Evolutionary conservation across 495 filamentous ascomycete genomes (phyloP).

Genomic region (Daldinia bambusicola): DNA sequence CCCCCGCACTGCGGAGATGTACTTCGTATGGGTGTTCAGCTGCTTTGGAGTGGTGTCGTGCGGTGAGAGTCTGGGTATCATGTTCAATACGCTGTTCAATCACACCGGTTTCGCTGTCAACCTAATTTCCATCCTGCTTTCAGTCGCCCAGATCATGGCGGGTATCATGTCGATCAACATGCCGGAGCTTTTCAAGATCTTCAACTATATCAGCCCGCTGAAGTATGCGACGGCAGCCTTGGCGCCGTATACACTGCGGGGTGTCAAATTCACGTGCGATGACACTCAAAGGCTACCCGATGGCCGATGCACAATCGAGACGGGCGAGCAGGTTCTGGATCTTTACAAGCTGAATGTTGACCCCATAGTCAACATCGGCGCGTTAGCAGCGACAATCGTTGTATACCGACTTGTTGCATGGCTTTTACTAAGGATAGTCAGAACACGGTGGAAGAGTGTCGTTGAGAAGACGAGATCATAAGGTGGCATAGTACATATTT

Average conservation of each 20-base stretch:
- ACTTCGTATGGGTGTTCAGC: conserved; percentile 73
- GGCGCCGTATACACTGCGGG: conserved; percentile 66
- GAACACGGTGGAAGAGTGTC: conserved; percentile 50
- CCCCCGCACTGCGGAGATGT: conserved; percentile 66
- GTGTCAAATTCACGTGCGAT: conserved; percentile 68
- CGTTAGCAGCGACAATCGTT: conserved; percentile 66
- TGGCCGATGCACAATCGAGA: conserved; percentile 69
- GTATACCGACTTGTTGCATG: conserved; percentile 74
- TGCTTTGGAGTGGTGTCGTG: conserved; percentile 77
- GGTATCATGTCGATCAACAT: conserved; percentile 75
- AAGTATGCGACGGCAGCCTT: conserved; percentile 73
- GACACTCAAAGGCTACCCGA: conserved; percentile 62
- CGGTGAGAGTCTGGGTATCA: conserved; percentile 79
- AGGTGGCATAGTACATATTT: background rate
- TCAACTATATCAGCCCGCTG: conserved; percentile 76
- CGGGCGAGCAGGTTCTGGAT: conserved; percentile 69
- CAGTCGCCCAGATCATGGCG: conserved; percentile 71
- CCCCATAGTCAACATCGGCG: conserved; percentile 66
- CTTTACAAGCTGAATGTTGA: conserved; percentile 71
- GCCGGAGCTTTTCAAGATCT: conserved; percentile 69
- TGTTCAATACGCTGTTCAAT: conserved; percentile 78
- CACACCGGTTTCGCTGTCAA: conserved; percentile 82
- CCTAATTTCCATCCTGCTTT: conserved; percentile 69
- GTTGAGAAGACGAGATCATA: conserved; percentile 35
- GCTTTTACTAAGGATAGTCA: conserved; percentile 62